Percentiles rank a stretch among this genome's conserved stretches.
Conservation (phyloP, 1,284 basidiomycete genomes). For the Cryptococcus sp. region DNA sequence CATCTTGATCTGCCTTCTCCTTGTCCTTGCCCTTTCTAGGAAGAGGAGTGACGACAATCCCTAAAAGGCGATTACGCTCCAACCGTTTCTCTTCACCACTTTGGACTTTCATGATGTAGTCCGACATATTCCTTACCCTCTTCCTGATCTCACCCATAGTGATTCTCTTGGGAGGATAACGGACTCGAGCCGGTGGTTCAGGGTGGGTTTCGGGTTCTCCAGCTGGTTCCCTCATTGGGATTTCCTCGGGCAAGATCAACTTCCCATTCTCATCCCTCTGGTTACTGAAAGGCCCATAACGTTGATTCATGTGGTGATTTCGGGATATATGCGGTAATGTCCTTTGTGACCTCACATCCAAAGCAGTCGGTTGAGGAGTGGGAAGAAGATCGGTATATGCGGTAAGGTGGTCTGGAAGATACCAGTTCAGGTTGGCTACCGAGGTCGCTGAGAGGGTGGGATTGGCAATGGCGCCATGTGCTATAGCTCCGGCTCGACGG, state of each 20-base stretch:
- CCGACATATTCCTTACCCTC: constrained; percentile 81
- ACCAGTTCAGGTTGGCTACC: constrained; percentile 61
- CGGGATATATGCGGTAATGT: constrained; percentile 27
- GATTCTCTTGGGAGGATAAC: constrained; percentile 90
- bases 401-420: constrained; percentile 87
- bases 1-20: constrained; percentile 1
- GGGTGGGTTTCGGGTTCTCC: constrained; percentile 46
- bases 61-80: constrained; percentile 63
- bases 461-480: constrained; percentile 26
- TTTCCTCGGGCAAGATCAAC: constrained; percentile 28
- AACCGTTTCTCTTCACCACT: constrained; percentile 67
- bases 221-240: constrained; percentile 22
- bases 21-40: constrained; percentile 7
- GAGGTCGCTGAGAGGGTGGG: constrained; percentile 25
- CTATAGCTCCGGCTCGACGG: constrained; percentile 44
- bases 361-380: constrained; percentile 63
- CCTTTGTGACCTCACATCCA: constrained; percentile 59
- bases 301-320: constrained; percentile 35
- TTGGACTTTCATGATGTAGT: constrained; percentile 68
- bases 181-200: constrained; percentile 85
- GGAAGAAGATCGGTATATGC: constrained; percentile 84
- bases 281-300: constrained; percentile 36
- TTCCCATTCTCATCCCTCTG: constrained; percentile 30
- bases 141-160: constrained; percentile 97
- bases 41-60: constrained; percentile 32